Conservation (phyloP, 805 yeast genomes). For the Grigorovia yakushimaensis region DNA sequence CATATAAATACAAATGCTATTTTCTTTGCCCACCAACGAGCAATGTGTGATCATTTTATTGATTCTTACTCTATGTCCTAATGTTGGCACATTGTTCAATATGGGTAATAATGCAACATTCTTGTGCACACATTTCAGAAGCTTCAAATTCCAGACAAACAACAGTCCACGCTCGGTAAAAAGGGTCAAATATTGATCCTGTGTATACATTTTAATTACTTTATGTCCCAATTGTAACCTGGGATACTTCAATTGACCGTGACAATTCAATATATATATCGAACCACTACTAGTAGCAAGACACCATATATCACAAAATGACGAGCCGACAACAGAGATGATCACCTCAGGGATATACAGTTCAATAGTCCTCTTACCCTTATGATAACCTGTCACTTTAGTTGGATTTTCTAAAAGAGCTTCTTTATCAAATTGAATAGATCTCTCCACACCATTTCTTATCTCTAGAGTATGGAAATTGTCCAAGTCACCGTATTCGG, state of each 20-base stretch:
- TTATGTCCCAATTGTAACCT: conserved; percentile 39
- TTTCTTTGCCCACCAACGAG: neutral
- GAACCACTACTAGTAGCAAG: conserved; percentile 35
- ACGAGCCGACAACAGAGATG: conserved; percentile 35
- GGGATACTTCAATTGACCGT: conserved; percentile 30
- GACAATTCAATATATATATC: conserved; percentile 24
- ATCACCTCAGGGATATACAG: conserved; percentile 33
- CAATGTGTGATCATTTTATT: conserved; percentile 14
- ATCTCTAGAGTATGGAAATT: conserved; percentile 22
- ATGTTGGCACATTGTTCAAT: conserved; percentile 16
- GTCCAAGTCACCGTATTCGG: conserved; percentile 26
- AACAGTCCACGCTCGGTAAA: conserved; percentile 53
- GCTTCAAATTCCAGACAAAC: conserved; percentile 27
- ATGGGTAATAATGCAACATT: conserved; percentile 24
- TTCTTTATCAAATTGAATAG: conserved; percentile 28
- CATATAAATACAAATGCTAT: neutral
- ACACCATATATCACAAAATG: conserved; percentile 37
- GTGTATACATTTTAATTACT: conserved; percentile 35
- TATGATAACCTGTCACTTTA: conserved; percentile 29
- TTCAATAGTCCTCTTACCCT: conserved; percentile 32
- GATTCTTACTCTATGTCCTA: conserved; percentile 21
- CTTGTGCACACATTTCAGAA: conserved; percentile 12
- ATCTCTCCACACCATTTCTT: conserved; percentile 29
- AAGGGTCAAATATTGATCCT: conserved; percentile 38
- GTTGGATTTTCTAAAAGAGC: conserved; percentile 32